Conservation (phyloP, 148 eudicot genomes). For the Camellia japonica region DNA sequence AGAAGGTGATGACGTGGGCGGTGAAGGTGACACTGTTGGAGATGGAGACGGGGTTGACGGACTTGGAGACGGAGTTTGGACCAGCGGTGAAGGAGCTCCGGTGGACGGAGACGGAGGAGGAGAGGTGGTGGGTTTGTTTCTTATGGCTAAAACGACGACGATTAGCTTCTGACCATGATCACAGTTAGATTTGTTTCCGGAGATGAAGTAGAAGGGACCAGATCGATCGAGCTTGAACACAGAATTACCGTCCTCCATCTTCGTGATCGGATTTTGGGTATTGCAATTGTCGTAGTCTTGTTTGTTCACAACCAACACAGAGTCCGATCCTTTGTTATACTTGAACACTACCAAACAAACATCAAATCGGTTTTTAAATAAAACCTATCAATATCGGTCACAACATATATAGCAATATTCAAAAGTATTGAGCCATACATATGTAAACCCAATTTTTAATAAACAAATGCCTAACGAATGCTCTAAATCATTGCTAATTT, state of each 20-base stretch:
- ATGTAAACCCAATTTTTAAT: too few species aligned
- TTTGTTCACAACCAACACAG: constrained; percentile 57
- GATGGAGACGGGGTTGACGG: neutral
- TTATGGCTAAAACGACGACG: constrained; percentile 44
- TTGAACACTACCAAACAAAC: constrained; percentile 43
- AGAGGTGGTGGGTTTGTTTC: constrained; percentile 6
- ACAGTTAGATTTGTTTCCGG: constrained; percentile 50
- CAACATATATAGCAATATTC: too few species aligned
- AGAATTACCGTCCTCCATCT: constrained; percentile 39
- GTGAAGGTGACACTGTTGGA: neutral
- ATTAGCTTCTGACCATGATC: constrained; percentile 49
- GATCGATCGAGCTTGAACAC: constrained; percentile 36
- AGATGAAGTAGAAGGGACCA: constrained; percentile 69
- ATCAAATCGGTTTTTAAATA: too few species aligned
- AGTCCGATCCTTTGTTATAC: constrained; percentile 45
- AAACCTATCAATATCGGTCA: too few species aligned
- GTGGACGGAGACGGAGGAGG: neutral
- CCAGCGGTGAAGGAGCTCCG: neutral
- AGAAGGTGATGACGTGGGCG: neutral
- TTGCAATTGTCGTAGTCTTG: constrained; percentile 50
- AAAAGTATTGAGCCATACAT: too few species aligned
- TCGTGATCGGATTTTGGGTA: constrained; percentile 31
- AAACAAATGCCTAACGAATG: too few species aligned
- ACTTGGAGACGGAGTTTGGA: too few species aligned
- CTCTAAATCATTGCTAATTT: too few species aligned